Percentiles rank a stretch among this genome's conserved stretches.
phyloP scores from a whole-genome alignment of 1,284 basidiomycete genomes.

The Fomitopsis pinicola region DNA sequence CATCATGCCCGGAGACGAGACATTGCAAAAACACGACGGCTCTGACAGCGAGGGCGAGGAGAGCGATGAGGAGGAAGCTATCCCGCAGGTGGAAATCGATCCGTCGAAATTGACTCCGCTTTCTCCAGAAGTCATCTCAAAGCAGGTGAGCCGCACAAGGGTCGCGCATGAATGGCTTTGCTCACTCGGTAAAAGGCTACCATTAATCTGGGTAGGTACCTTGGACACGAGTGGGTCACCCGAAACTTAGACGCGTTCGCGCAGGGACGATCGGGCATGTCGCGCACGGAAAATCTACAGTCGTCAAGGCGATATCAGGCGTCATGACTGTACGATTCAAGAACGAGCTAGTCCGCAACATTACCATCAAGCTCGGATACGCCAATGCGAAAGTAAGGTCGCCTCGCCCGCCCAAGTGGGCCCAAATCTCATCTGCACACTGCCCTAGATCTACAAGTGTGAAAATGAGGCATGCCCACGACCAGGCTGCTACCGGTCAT shows the following conservation, averaged over 20 bases:
- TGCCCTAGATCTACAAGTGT: slow-evolving; percentile 91
- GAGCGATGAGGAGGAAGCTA: slow-evolving; percentile 41
- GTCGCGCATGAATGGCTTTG: background rate
- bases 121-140: slow-evolving; percentile 94
- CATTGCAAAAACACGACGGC: slow-evolving; percentile 59
- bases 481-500: slow-evolving; percentile 92
- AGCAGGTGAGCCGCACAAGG: slow-evolving; percentile 70
- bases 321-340: slow-evolving; percentile 99
- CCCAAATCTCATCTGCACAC: background rate
- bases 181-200: slow-evolving; percentile 54
- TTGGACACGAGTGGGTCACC: background rate
- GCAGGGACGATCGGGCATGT: slow-evolving; percentile 94
- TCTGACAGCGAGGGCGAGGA: slow-evolving; percentile 65
- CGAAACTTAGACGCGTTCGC: slow-evolving; percentile 10
- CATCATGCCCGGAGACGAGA: slow-evolving; percentile 62
- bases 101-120: slow-evolving; percentile 82
- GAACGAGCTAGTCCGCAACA: slow-evolving; percentile 97
- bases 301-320: slow-evolving; percentile 99
- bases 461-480: slow-evolving; percentile 90
- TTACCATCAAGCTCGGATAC: slow-evolving; percentile 98
- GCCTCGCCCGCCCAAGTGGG: slow-evolving; percentile 6
- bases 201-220: slow-evolving; percentile 71
- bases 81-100: slow-evolving; percentile 71
- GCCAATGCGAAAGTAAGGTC: slow-evolving; percentile 90
- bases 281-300: slow-evolving; percentile 98